phyloP scores from a whole-genome alignment of 2,329 filamentous ascomycete species.

The Penicillium crustosum region DNA sequence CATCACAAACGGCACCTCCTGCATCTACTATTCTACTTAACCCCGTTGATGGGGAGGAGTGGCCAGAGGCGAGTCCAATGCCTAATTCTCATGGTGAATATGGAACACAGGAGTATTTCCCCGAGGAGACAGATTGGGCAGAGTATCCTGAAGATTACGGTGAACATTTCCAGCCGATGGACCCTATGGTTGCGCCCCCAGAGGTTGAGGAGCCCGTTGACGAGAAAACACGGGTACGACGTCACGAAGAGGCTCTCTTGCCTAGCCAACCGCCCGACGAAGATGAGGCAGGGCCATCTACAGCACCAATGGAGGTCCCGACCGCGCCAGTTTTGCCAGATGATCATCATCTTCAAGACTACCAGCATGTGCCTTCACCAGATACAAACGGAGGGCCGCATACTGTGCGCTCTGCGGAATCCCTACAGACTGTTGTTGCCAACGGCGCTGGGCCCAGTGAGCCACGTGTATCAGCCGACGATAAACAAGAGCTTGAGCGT shows the following conservation, averaged over 20 bases:
- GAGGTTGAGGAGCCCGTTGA: constrained; percentile 63
- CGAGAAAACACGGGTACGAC: constrained; percentile 78
- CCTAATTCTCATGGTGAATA: constrained; percentile 23
- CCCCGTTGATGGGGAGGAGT: constrained; percentile 30
- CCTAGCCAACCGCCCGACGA: constrained; percentile 72
- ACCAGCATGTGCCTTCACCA: constrained; percentile 31
- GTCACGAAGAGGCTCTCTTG: constrained; percentile 74
- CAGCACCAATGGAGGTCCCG: constrained; percentile 37
- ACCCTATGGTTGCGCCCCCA: constrained; percentile 40
- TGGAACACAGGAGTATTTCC: constrained; percentile 16
- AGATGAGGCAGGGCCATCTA: constrained; percentile 49
- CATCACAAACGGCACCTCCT: constrained; percentile 19
- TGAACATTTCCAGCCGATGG: constrained; percentile 26
- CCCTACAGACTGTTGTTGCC: constrained; percentile 32
- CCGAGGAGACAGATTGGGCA: constrained; percentile 27
- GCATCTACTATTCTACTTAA: constrained; percentile 11
- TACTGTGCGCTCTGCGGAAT: constrained; percentile 31
- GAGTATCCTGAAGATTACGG: constrained; percentile 31
- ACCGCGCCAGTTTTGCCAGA: constrained; percentile 47
- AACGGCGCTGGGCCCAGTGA: constrained; percentile 42
- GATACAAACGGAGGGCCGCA: constrained; percentile 21
- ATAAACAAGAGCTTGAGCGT: constrained; percentile 76
- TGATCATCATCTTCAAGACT: constrained; percentile 56
- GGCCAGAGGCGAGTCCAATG: constrained; percentile 27
- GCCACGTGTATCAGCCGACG: constrained; percentile 52